Evolutionary conservation across 352 stramenopile species (phyloP).

Genomic region (Phytophthora citrophthora): DNA sequence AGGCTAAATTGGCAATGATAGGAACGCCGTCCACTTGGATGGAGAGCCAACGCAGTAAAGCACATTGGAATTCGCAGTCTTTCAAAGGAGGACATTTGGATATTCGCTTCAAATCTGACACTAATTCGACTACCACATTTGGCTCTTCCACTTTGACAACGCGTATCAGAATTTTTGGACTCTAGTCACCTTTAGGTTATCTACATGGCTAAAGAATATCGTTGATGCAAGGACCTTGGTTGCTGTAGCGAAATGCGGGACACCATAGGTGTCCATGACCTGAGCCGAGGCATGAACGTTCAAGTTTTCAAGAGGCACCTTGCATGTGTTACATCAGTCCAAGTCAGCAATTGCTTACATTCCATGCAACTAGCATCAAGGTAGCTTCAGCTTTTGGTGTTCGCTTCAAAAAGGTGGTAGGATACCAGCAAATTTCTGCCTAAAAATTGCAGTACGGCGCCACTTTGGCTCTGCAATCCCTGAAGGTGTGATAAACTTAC

Average conservation of each 20-base stretch:
- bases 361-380: neutral
- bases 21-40: too few relatives aligned
- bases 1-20: too few relatives aligned
- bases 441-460: neutral
- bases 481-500: conserved; percentile 3
- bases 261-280: neutral
- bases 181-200: too few relatives aligned
- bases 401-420: conserved; percentile 3
- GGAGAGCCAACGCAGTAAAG: too few relatives aligned
- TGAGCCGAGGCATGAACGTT: conserved; percentile 5
- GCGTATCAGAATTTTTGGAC: neutral
- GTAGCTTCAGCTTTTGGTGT: neutral
- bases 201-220: too few relatives aligned
- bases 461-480: conserved; percentile 1
- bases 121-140: conserved; percentile 14
- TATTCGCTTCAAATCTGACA: conserved; percentile 10
- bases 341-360: conserved; percentile 6
- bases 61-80: too few relatives aligned
- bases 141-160: neutral
- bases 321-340: conserved; percentile 10
- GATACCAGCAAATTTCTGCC: neutral
- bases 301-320: conserved; percentile 5
- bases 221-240: too few relatives aligned
- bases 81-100: neutral
- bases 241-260: neutral